Conservation (phyloP, 768 basidiomycete genomes). For the Solioccasus polychromus region DNA sequence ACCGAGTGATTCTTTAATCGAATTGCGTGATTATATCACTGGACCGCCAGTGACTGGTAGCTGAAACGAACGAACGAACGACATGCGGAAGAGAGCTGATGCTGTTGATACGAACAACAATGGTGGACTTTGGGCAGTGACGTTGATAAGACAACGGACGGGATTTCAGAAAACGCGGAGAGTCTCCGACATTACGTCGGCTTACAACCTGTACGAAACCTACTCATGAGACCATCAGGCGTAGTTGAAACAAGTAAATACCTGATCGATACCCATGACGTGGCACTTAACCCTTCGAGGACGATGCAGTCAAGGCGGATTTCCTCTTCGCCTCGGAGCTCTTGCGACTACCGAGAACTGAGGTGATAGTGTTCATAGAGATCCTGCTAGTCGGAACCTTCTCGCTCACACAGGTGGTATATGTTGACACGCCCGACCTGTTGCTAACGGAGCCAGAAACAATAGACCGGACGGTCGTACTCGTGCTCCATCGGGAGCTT, state of each 20-base stretch:
- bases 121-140: no score
- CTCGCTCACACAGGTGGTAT: conserved; percentile 28
- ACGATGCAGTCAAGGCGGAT: conserved; percentile 22
- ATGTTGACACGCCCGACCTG: conserved; percentile 25
- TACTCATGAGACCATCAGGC: conserved; percentile 9
- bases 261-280: conserved; percentile 1
- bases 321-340: conserved; percentile 28
- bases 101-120: no score
- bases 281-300: conserved; percentile 21
- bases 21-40: background rate
- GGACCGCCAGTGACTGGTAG: background rate
- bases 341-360: conserved; percentile 25
- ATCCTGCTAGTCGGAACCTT: conserved; percentile 22
- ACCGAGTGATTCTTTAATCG: conserved; percentile 14
- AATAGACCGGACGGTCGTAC: conserved; percentile 28
- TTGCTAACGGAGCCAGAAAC: conserved; percentile 27
- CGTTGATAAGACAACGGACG: background rate
- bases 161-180: background rate
- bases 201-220: background rate
- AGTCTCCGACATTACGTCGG: background rate
- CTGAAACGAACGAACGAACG: conserved; percentile 6
- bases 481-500: conserved; percentile 31
- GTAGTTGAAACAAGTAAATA: no score
- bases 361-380: conserved; percentile 26
- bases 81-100: conserved; percentile 3